Evolutionary conservation across 2,329 filamentous ascomycete genomes (phyloP), one percentile per base, ranked within the genome.

Genomic region (Elsinoe perseae): DNA sequence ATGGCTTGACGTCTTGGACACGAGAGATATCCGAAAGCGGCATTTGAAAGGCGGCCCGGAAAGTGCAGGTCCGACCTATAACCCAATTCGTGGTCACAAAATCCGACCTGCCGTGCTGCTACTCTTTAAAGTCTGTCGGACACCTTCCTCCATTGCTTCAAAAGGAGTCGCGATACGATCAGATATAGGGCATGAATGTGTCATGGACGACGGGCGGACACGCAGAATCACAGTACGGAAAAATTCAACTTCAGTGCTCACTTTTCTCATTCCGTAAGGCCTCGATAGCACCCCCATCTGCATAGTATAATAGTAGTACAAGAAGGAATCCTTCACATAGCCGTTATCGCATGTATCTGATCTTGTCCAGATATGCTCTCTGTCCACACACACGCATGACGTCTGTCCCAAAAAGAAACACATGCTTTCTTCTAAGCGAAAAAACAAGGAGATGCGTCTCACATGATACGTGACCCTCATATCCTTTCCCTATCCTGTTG

Each of bases 391-490:
- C 6, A 20, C 21, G 14, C 40, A 4, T 34, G 7, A 10, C 25
- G 5, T 32, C 44, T 10, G n/a, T 34, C 25, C 28, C 20, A 50
- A 21, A 25, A 18, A 50, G 14, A 9, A 30, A 32, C 14, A 16
- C 8, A 25, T 28, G 10, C 28, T 36, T 14, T 25, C 12, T 28
- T 23, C 25, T 25, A 34, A 25, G 38, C 9, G 12, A 32, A 52
- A 7, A 52, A 38, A 30, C 40, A 52, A 52, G 28, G 48, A 52
- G 32, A 52, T 52, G 32, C 48, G 48, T 52, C 16, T 32, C 48
- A 25, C 48, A 25, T 52, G 28, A 52, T 52, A n/a, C 48, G 32
- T 52, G 32, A 52, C 48, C 48, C 30, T 50, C 44, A 32, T 50
- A 50, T 50, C 44, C 40, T 21, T 14, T 25, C 14, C 40, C 28